Evolutionary conservation across 1,284 basidiomycete species (phyloP).

Genomic region (Trichosporon asahii): DNA sequence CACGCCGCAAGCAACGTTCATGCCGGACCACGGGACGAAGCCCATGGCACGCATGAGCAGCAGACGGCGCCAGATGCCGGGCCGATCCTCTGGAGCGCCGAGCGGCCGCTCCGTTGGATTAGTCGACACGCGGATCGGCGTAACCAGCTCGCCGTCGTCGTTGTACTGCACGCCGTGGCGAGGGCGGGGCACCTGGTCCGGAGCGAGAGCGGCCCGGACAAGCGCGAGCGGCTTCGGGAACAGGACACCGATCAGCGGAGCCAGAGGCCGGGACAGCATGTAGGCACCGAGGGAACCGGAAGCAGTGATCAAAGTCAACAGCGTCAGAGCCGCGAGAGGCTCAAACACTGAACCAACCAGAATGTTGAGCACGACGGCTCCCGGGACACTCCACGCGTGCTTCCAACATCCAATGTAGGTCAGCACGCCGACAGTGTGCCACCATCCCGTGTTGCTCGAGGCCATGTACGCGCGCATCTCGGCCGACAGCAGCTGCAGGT

Average conservation of each 20-base stretch:
- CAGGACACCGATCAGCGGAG: conserved; percentile 70
- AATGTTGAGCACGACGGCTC: conserved; percentile 87
- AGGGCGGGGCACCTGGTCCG: conserved; percentile 31
- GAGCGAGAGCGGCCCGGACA: conserved; percentile 50
- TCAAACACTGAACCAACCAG: conserved; percentile 81
- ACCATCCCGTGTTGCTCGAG: conserved; percentile 43
- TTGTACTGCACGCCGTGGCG: not conserved
- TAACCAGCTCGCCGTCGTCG: conserved; percentile 43
- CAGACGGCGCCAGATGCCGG: conserved; percentile 72
- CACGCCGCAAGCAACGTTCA: conserved; percentile 89
- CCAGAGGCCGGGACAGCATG: conserved; percentile 72
- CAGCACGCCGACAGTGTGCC: conserved; percentile 64
- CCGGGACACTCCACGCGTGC: conserved; percentile 90
- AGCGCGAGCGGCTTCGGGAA: conserved; percentile 81
- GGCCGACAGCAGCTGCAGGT: conserved; percentile 50
- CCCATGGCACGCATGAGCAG: conserved; percentile 80
- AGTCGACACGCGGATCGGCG: conserved; percentile 39
- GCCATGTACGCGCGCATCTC: conserved; percentile 52
- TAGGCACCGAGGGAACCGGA: conserved; percentile 77
- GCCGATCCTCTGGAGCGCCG: conserved; percentile 30
- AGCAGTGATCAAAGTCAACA: conserved; percentile 77
- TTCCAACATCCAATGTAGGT: conserved; percentile 85
- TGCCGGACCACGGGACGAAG: conserved; percentile 88
- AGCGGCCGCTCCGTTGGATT: conserved; percentile 32
- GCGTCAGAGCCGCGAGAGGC: conserved; percentile 69